Evolutionary conservation across 2,329 filamentous ascomycete species (phyloP).

Genomic region (Diplocarpon rosae): DNA sequence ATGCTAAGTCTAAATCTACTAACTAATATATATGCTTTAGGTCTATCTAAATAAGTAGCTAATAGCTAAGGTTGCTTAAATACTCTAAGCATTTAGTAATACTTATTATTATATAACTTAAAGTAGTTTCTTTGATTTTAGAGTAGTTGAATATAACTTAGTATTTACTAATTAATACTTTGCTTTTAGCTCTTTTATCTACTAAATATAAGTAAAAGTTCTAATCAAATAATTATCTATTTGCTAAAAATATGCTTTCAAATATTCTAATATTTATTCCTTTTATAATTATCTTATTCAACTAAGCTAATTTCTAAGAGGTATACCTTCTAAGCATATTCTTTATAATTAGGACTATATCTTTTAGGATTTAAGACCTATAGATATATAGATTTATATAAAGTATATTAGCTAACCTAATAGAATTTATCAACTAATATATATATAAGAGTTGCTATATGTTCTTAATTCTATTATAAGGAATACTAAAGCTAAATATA

Average conservation of each 20-base stretch:
- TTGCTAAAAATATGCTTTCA: background rate
- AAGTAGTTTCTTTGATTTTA: background rate
- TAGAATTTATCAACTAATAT: too few relatives aligned
- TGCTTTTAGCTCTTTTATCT: background rate
- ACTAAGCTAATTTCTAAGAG: too few relatives aligned
- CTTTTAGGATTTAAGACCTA: too few relatives aligned
- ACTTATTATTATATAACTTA: background rate
- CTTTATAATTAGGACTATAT: too few relatives aligned
- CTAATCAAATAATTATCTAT: background rate
- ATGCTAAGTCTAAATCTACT: background rate
- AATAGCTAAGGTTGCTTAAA: background rate
- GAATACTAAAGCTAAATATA: too few relatives aligned
- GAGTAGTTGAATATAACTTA: background rate
- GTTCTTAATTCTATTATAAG: too few relatives aligned
- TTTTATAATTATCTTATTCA: too few relatives aligned
- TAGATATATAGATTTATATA: too few relatives aligned
- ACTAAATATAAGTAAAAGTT: background rate
- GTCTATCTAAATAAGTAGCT: background rate
- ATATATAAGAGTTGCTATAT: too few relatives aligned
- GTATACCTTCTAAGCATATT: too few relatives aligned
- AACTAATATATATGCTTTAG: background rate
- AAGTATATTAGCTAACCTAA: too few relatives aligned
- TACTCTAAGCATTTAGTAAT: background rate
- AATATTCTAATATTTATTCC: background rate
- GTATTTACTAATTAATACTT: background rate